Evolutionary conservation across 2,329 filamentous ascomycete genomes (phyloP).

Genomic region (Aspergillus carbonarius): DNA sequence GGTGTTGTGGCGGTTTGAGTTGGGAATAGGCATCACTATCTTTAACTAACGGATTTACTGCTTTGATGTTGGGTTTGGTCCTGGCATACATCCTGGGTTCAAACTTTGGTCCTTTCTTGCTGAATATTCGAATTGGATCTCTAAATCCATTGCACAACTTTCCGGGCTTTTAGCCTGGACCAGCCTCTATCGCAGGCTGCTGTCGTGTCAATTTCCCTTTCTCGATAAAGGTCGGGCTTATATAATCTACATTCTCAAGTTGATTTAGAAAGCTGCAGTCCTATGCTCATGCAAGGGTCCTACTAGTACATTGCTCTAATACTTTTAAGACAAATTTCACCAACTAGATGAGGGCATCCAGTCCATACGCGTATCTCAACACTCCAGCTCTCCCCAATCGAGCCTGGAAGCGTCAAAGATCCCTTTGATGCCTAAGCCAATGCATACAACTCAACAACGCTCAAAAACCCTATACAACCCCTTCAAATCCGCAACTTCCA

Average conservation of each 20-base stretch:
- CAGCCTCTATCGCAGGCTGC: no score
- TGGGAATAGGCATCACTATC: neutral
- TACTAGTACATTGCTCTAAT: no score
- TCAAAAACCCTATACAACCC: constrained; percentile 94
- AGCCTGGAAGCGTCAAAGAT: neutral
- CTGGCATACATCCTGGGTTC: neutral
- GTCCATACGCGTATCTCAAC: neutral
- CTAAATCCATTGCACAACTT: neutral
- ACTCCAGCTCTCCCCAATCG: neutral
- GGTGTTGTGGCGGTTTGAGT: neutral
- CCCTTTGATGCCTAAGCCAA: neutral
- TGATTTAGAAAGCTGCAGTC: no score
- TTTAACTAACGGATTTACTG: neutral
- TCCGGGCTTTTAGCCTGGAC: no score
- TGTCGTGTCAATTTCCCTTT: no score
- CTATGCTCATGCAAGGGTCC: no score
- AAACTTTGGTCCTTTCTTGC: neutral
- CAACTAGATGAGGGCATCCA: neutral
- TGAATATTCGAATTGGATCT: neutral
- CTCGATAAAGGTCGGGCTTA: no score
- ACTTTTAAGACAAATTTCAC: neutral
- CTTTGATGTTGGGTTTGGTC: neutral
- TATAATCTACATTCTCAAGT: no score
- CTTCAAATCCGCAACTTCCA: constrained; percentile 90
- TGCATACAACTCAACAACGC: constrained; percentile 62